Evolutionary conservation across 2,329 filamentous ascomycete species (phyloP).

Genomic region (Hirsutella rhossiliensis): DNA sequence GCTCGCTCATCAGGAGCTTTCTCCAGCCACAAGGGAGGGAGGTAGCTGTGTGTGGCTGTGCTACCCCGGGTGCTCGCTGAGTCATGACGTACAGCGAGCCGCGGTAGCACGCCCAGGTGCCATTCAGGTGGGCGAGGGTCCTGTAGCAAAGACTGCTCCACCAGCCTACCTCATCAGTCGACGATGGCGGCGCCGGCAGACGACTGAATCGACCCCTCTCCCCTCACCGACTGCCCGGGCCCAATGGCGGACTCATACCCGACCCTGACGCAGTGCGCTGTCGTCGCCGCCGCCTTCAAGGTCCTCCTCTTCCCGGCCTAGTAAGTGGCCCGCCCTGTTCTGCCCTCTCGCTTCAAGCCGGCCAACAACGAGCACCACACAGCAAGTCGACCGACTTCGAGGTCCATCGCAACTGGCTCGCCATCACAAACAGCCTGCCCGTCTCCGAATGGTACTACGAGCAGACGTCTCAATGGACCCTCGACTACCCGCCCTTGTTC

Average conservation of each 20-base stretch:
- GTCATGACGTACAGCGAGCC: no score
- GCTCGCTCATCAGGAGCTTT: no score
- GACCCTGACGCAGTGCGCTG: conserved; percentile 76
- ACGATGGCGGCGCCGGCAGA: neutral
- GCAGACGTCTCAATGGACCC: conserved; percentile 97
- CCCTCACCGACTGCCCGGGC: neutral
- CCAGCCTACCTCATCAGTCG: no score
- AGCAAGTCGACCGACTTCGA: conserved; percentile 99
- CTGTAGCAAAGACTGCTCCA: no score
- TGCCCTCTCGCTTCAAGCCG: neutral
- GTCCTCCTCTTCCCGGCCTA: conserved; percentile 88
- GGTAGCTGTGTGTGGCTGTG: no score
- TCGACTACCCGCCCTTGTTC: conserved; percentile 98
- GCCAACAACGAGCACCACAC: conserved; percentile 7
- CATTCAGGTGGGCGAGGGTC: no score
- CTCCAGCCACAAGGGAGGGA: no score
- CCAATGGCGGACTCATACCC: conserved; percentile 72
- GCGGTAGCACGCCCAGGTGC: no score
- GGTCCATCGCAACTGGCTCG: conserved; percentile 97
- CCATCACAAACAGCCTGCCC: conserved; percentile 82
- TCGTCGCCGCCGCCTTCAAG: conserved; percentile 81
- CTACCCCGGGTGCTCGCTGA: no score
- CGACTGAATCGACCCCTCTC: neutral
- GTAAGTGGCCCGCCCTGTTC: conserved; percentile 43
- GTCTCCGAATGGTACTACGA: conserved; percentile 91